Evolutionary conservation across 2,329 filamentous ascomycete species (phyloP), one percentile per base, ranked within the genome.

Genomic region (Peltaster fructicola): DNA sequence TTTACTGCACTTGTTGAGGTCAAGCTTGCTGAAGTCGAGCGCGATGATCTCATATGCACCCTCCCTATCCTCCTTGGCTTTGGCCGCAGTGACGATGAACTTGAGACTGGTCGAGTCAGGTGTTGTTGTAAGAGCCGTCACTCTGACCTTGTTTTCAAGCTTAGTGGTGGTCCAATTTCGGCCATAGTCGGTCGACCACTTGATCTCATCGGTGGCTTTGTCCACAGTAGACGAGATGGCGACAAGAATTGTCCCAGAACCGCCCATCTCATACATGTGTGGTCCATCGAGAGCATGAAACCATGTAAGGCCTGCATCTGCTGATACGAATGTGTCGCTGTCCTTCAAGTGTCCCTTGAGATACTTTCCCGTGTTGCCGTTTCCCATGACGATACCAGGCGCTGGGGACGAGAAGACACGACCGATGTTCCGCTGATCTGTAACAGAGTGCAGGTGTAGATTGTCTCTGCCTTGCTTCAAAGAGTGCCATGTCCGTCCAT

Each of bases 251-350:
- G 82, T 82, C 2, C 88, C 88, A 37, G 90, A 76, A 40, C 93
- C 85, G 26, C 88, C 88, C 48, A 95, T 90, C 44, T 93, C 84
- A 51, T 91, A 98, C 48, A 90, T 88, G 54, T 95, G 82, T 8
- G 84, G 77, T 11, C 80, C 79, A 9, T 82, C 61, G 4, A 79
- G 62, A 1, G 73, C 66, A 44, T 72, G 59, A 17, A 60, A 68
- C 88, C 90, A 98, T 2, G 72, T 84, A 31, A 80, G 54, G 19
- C 88, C 88, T 11, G 84, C 85, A 50, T 95, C 72, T 43, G 92
- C 79, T 0, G 88, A 98, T 14, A 95, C 70, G 44, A 73, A 95
- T 1, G 92, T 65, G 46, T 79, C 69, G 8, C 81, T 73, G 7
- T 92, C 68, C 3, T 59, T 57, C n/a, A n/a, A n/a, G 43, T 84